A percentile compares a stretch with the other conserved stretches of the same genome.
phyloP scores from a whole-genome alignment of 1,284 basidiomycete species.

The Hemileia vastatrix region DNA sequence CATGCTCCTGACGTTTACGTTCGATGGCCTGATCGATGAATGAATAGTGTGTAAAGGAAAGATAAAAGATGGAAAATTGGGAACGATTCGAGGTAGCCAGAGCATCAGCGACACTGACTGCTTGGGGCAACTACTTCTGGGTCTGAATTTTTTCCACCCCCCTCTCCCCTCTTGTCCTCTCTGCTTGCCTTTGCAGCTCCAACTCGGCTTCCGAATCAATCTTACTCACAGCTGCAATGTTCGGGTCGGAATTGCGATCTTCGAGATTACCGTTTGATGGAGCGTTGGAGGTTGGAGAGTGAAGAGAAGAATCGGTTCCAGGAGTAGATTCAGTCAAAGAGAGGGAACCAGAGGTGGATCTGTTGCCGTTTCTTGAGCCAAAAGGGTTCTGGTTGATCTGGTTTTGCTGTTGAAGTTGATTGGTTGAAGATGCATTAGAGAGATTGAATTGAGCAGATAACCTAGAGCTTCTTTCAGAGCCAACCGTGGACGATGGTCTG shows the following conservation, averaged over 20 bases:
- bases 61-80: background rate
- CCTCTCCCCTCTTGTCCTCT: background rate
- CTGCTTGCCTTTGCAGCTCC: background rate
- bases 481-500: background rate
- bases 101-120: constrained; percentile 21
- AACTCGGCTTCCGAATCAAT: background rate
- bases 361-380: background rate
- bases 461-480: background rate
- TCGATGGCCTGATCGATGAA: constrained; percentile 31
- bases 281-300: background rate
- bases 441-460: background rate
- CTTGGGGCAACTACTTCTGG: constrained; percentile 9
- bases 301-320: background rate
- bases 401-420: background rate
- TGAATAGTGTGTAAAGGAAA: background rate
- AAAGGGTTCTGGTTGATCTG: background rate
- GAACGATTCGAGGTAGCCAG: background rate
- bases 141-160: background rate
- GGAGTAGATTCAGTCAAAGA: constrained; percentile 30
- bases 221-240: background rate
- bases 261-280: background rate
- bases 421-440: background rate
- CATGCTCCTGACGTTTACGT: constrained; percentile 33
- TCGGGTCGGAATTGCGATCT: background rate
- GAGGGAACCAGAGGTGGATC: constrained; percentile 25